These are phyloP conservation scores for Lactarius trivialis DNA, from an alignment of 768 basidiomycete species.

Conservation along the genomic window DNA sequence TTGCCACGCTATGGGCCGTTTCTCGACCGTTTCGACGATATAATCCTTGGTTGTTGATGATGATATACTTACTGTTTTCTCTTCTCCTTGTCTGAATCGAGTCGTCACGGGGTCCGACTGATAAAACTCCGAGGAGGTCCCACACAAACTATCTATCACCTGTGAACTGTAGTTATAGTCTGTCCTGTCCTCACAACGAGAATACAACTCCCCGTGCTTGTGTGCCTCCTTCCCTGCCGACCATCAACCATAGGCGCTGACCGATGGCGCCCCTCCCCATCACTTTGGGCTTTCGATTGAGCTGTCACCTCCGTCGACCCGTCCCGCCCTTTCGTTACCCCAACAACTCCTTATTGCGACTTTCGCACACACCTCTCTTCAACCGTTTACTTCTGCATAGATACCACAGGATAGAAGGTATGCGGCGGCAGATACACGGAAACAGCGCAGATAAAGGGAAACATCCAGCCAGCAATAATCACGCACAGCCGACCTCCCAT, in stretches of 20 bases:
- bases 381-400: not conserved
- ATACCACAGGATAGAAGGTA: not conserved
- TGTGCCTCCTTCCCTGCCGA: not conserved
- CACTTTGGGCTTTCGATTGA: not conserved
- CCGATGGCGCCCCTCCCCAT: conserved; percentile 2
- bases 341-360: not conserved
- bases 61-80: conserved; percentile 5
- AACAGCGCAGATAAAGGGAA: conserved; percentile 6
- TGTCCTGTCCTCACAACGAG: not conserved
- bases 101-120: not conserved
- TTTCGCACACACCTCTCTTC: not conserved
- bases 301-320: not conserved
- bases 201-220: not conserved
- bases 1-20: conserved; percentile 1
- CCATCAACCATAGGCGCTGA: not conserved
- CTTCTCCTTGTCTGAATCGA: not conserved
- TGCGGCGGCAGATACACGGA: conserved; percentile 9
- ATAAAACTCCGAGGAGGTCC: not conserved
- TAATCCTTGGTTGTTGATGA: conserved; percentile 5
- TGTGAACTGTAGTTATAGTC: not conserved
- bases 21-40: conserved; percentile 1
- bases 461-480: not conserved
- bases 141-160: not conserved
- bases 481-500: conserved; percentile 1
- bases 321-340: not conserved